A percentile compares a stretch with the other conserved stretches of the same genome.
Conservation (phyloP, 805 yeast genomes). For the Teunomyces funiuensis region DNA sequence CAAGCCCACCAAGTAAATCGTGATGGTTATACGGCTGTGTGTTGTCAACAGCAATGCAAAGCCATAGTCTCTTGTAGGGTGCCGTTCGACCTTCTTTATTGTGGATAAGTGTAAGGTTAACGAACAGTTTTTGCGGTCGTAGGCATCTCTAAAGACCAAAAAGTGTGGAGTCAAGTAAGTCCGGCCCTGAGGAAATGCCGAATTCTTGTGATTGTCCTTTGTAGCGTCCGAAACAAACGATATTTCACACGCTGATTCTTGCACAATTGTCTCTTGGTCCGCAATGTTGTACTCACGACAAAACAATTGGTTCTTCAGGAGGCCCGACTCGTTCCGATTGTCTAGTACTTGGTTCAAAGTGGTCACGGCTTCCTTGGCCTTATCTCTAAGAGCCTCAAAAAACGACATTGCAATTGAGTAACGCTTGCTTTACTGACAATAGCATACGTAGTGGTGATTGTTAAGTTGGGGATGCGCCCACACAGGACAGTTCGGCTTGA, state of each 20-base stretch:
- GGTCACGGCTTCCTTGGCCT: conserved; percentile 48
- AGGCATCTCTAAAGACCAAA: conserved; percentile 69
- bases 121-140: conserved; percentile 66
- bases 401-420: conserved; percentile 42
- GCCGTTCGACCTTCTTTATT: conserved; percentile 79
- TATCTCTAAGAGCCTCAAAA: conserved; percentile 47
- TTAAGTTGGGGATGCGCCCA: conserved; percentile 5
- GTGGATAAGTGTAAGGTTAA: conserved; percentile 75
- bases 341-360: conserved; percentile 45
- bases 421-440: conserved; percentile 1
- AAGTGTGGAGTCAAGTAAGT: conserved; percentile 74
- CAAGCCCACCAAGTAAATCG: conserved; percentile 75
- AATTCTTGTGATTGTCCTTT: conserved; percentile 20
- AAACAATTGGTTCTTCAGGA: conserved; percentile 69
- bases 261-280: conserved; percentile 60
- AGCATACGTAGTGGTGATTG: conserved; percentile 1
- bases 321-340: conserved; percentile 43
- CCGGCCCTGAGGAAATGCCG: conserved; percentile 52
- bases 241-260: conserved; percentile 66
- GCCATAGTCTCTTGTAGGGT: conserved; percentile 72
- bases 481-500: too few species aligned
- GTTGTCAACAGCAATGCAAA: conserved; percentile 76
- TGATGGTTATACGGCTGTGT: conserved; percentile 59
- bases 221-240: conserved; percentile 26
- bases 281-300: conserved; percentile 72